Conservation (phyloP, 2,329 filamentous ascomycete genomes). For the Ustilaginoidea virens region DNA sequence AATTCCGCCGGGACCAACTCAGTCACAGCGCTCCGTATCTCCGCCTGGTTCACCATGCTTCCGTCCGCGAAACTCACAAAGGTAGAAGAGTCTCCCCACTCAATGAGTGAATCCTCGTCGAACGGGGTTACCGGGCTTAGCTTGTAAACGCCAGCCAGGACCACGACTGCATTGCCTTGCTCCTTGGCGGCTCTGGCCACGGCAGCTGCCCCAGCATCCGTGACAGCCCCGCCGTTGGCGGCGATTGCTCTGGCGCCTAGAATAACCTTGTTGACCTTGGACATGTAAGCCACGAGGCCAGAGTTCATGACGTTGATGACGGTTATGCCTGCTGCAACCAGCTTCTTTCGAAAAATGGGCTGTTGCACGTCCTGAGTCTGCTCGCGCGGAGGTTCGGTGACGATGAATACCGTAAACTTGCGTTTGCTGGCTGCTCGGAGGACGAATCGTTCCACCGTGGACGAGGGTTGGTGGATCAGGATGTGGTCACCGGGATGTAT, state of each 20-base stretch:
- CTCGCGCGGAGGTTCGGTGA: slow-evolving; percentile 40
- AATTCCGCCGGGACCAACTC: slow-evolving; percentile 69
- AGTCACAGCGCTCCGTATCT: slow-evolving; percentile 63
- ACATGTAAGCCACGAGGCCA: slow-evolving; percentile 86
- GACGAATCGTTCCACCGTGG: slow-evolving; percentile 79
- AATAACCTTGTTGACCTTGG: slow-evolving; percentile 88
- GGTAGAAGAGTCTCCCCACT: slow-evolving; percentile 69
- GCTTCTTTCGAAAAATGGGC: slow-evolving; percentile 55
- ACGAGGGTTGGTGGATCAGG: slow-evolving; percentile 73
- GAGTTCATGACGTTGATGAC: slow-evolving; percentile 76
- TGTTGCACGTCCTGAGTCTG: slow-evolving; percentile 24
- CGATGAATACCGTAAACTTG: slow-evolving; percentile 81
- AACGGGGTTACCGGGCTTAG: slow-evolving; percentile 82
- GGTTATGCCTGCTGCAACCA: slow-evolving; percentile 62
- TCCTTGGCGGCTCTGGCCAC: slow-evolving; percentile 76
- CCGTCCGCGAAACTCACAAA: slow-evolving; percentile 69
- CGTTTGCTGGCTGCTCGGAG: slow-evolving; percentile 76
- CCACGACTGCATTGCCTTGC: slow-evolving; percentile 71
- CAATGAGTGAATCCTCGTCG: slow-evolving; percentile 66
- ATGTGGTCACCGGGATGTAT: slow-evolving; percentile 90
- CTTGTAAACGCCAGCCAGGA: slow-evolving; percentile 85
- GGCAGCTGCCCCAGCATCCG: slow-evolving; percentile 67
- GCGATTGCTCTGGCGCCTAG: slow-evolving; percentile 76
- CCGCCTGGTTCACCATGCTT: slow-evolving; percentile 59
- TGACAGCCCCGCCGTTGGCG: slow-evolving; percentile 74